A percentile compares a stretch with the other conserved stretches of the same genome.
Evolutionary conservation across 352 stramenopile species (phyloP).

Genomic region (Vaucheria bursata): DNA sequence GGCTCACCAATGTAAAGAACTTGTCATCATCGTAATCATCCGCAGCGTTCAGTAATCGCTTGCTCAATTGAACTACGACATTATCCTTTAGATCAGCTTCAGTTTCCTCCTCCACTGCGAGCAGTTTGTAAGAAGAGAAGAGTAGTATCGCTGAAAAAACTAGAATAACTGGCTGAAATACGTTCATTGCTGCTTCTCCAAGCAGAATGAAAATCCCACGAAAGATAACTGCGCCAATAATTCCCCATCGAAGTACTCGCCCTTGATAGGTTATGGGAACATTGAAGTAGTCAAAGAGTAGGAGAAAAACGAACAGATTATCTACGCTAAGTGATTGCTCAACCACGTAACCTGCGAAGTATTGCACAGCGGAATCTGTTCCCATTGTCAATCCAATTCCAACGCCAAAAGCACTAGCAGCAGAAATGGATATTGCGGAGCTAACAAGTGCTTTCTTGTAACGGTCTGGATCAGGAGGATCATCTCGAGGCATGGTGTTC

Average conservation of each 20-base stretch:
- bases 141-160: constrained; percentile 45
- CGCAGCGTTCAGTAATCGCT: constrained; percentile 33
- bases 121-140: constrained; percentile 42
- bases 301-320: constrained; percentile 69
- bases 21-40: constrained; percentile 49
- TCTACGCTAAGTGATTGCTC: constrained; percentile 69
- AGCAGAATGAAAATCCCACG: constrained; percentile 54
- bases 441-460: constrained; percentile 33
- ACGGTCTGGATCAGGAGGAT: constrained; percentile 16
- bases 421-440: constrained; percentile 40
- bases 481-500: not conserved
- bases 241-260: constrained; percentile 63
- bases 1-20: constrained; percentile 50
- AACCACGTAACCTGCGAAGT: constrained; percentile 67
- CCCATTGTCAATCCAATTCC: constrained; percentile 36
- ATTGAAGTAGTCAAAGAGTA: constrained; percentile 75
- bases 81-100: constrained; percentile 40
- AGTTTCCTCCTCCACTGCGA: constrained; percentile 37
- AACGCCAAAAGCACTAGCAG: constrained; percentile 33
- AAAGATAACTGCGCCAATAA: constrained; percentile 65
- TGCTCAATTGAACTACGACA: constrained; percentile 26
- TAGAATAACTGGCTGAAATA: constrained; percentile 43
- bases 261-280: constrained; percentile 56
- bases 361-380: constrained; percentile 55
- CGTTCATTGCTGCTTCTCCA: constrained; percentile 45